Evolutionary conservation across 768 basidiomycete genomes (phyloP).

Genomic region (Bullera alba): DNA sequence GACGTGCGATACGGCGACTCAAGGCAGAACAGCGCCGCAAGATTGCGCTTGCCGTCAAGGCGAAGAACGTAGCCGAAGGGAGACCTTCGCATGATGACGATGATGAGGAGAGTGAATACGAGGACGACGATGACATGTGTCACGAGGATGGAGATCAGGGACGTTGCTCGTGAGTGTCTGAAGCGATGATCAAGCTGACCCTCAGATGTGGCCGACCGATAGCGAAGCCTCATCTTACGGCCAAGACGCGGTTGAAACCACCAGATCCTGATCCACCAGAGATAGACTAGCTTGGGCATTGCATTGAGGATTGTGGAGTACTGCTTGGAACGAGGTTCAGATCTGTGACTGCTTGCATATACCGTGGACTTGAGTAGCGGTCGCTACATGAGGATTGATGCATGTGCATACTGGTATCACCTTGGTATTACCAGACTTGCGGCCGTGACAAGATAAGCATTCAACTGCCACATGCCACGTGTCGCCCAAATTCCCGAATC

Average conservation of each 20-base stretch:
- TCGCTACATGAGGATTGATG: too few relatives aligned
- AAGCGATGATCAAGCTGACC: not conserved
- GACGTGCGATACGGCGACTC: constrained; percentile 60
- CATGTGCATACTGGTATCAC: too few relatives aligned
- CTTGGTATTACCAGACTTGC: too few relatives aligned
- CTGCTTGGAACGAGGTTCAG: too few relatives aligned
- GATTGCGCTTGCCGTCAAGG: constrained; percentile 28
- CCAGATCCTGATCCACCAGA: constrained; percentile 9
- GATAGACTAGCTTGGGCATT: too few relatives aligned
- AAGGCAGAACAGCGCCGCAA: constrained; percentile 61
- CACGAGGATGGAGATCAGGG: constrained; percentile 19
- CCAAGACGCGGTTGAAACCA: constrained; percentile 8
- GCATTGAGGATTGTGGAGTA: too few relatives aligned
- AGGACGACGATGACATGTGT: constrained; percentile 19
- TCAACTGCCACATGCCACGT: too few relatives aligned
- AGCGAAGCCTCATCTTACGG: not conserved
- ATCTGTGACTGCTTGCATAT: too few relatives aligned
- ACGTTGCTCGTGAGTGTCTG: constrained; percentile 23
- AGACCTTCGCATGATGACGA: constrained; percentile 13
- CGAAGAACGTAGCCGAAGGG: constrained; percentile 39
- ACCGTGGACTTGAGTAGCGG: too few relatives aligned
- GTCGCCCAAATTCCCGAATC: too few relatives aligned
- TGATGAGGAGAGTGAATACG: constrained; percentile 6
- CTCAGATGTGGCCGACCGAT: constrained; percentile 13
- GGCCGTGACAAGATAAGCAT: too few relatives aligned